phyloP scores from a whole-genome alignment of 208 protist genomes.

The Acanthamoeba sp. region DNA sequence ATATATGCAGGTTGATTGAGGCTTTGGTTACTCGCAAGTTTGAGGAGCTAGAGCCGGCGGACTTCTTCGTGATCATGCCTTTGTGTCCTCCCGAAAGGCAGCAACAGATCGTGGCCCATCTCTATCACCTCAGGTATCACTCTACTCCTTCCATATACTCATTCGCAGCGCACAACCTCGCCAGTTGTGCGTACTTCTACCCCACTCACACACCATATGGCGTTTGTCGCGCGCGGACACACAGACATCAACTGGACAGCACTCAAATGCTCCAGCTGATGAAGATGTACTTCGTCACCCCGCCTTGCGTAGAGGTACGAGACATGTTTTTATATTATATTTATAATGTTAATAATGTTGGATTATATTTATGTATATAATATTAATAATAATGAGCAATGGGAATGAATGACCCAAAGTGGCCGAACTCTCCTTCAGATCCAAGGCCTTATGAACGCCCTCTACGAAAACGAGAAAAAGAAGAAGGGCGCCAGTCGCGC shows the following conservation, averaged over 20 bases:
- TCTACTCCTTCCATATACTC: neutral
- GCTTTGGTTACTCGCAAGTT: neutral
- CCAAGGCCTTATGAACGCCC: slow-evolving; percentile 50
- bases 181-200: no score
- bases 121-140: neutral
- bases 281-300: slow-evolving; percentile 14
- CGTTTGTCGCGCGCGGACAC: neutral
- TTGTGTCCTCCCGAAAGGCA: neutral
- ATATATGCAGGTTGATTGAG: neutral
- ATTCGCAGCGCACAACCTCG: no score
- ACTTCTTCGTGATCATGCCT: slow-evolving; percentile 14
- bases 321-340: neutral
- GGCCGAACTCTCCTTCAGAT: neutral
- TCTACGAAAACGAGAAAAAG: slow-evolving; percentile 14
- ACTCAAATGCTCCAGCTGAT: slow-evolving; percentile 11
- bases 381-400: no score
- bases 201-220: neutral
- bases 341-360: no score
- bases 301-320: neutral
- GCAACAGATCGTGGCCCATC: slow-evolving; percentile 25
- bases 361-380: no score
- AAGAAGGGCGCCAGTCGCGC: neutral
- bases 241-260: slow-evolving; percentile 4
- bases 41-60: slow-evolving; percentile 8
- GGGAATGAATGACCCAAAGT: no score